Base-by-base conservation (phyloP, 495 filamentous ascomycete species). In the Neurospora hispaniola region DNA sequence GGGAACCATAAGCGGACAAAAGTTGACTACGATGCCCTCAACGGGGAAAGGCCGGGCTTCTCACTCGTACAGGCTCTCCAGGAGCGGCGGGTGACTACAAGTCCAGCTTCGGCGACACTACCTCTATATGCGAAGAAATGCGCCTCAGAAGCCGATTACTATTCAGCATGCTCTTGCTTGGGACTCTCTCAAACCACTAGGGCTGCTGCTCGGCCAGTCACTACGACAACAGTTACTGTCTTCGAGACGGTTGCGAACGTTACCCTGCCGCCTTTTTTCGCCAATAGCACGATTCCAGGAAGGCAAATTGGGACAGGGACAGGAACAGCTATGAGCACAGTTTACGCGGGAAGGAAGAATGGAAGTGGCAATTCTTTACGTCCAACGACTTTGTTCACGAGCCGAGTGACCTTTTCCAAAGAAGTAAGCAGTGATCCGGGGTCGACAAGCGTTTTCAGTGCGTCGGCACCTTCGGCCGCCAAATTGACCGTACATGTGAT, bases 151-250 rank as follows among this genome's bases (percentile, higher is more conserved):
- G 71, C 69, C 12, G 77, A 69, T 9, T 80, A 78, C 69, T 76
- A 71, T 14, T 79, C 75, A 1, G 79, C 79, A 1, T 81, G 78
- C 23, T 81, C 79, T 39, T 81, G 79, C 68, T 42, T 80, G n/a
- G 76, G 77, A 10, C 12, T 79, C 11, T 69, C 77, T 4, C 70
- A 14, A 5, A 5, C 54, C 9, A 77, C 76, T 0, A 71, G 31
- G 9, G 77, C 75, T 0, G 70, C 70, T 1, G 23, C 73, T 0
- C 23, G 68, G 0, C 62, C 46, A 4, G 72, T 69, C 16, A 71
- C 73, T 39, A 77, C 78, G 4, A 71, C 41, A 8, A 75, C 73
- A 0, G 54, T 74, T 0, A 77, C 73, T 1, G 42, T 70, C 0
- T 69, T 72, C 2, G 66, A 39, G 42, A 75, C 77, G 0, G 35